Conservation (phyloP, 2,329 filamentous ascomycete genomes). For the Aspergillus nomiae region DNA sequence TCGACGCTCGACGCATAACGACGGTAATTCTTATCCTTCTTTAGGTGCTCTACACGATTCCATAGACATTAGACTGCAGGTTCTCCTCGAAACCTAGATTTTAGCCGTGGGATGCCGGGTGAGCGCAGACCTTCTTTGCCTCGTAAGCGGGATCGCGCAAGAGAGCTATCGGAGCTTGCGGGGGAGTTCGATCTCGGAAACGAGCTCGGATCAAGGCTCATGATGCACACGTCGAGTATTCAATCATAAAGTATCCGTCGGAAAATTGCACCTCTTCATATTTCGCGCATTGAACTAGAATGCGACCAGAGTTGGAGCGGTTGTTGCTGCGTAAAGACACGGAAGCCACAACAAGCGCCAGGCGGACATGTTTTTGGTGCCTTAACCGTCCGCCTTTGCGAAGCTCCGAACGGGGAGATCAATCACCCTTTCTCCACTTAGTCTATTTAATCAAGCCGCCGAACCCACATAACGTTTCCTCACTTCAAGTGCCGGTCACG, state of each 20-base stretch:
- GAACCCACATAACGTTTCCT: neutral
- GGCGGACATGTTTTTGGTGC: conserved; percentile 17
- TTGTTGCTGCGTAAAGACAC: conserved; percentile 13
- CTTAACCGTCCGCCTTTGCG: conserved; percentile 5
- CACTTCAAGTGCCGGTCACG: neutral
- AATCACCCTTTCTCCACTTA: conserved; percentile 3
- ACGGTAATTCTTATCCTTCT: conserved; percentile 70
- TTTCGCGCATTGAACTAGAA: conserved; percentile 29
- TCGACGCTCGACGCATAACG: conserved; percentile 90
- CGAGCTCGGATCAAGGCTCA: conserved; percentile 46
- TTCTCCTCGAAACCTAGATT: neutral
- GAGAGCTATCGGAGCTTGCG: conserved; percentile 81
- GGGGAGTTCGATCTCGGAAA: conserved; percentile 62
- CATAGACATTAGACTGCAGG: neutral
- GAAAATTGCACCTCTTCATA: conserved; percentile 37
- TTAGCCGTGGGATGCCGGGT: neutral
- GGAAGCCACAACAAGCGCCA: conserved; percentile 10
- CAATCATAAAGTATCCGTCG: conserved; percentile 21
- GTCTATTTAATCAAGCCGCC: neutral
- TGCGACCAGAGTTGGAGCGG: conserved; percentile 2
- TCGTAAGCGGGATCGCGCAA: conserved; percentile 75
- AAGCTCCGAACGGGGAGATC: conserved; percentile 14
- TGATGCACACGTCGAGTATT: conserved; percentile 37
- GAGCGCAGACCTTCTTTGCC: conserved; percentile 69
- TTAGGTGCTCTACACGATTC: conserved; percentile 34